Percentiles rank a stretch among this genome's conserved stretches.
Evolutionary conservation across 495 filamentous ascomycete genomes (phyloP).

Genomic region (Bombardia bombarda): DNA sequence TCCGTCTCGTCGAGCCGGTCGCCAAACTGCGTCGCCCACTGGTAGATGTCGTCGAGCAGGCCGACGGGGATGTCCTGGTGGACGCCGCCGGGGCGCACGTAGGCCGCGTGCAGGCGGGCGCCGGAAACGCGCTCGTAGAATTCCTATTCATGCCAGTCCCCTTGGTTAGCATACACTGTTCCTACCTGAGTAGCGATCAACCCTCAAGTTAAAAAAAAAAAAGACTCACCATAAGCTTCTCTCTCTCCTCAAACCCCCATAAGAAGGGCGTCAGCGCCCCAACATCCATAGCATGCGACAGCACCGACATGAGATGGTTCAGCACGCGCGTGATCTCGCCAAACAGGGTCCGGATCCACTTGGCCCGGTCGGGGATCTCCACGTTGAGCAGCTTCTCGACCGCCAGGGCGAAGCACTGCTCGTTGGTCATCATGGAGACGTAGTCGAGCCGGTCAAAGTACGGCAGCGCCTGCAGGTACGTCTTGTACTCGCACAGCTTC

Average conservation of each 20-base stretch:
- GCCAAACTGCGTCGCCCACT: conserved; percentile 99
- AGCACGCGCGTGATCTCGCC: conserved; percentile 91
- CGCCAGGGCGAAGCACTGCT: conserved; percentile 91
- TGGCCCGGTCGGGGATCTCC: conserved; percentile 90
- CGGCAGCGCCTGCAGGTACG: conserved; percentile 93
- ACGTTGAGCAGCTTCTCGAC: conserved; percentile 98
- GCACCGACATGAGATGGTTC: conserved; percentile 97
- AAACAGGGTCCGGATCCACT: conserved; percentile 95
- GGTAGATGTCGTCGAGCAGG: conserved; percentile 97
- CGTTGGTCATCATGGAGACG: conserved; percentile 99
- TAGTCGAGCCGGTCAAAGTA: conserved; percentile 99
- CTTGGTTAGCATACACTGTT: neutral
- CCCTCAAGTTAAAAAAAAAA: no score
- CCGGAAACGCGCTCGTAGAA: conserved; percentile 99
- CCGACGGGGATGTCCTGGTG: conserved; percentile 91
- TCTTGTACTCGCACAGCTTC: conserved; percentile 99
- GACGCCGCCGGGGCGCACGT: conserved; percentile 95
- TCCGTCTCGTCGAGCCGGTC: conserved; percentile 99
- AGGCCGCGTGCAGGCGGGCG: conserved; percentile 95
- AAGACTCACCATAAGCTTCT: conserved; percentile 88
- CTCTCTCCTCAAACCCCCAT: conserved; percentile 99
- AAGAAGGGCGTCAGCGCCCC: conserved; percentile 96
- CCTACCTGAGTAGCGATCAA: neutral
- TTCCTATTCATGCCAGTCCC: conserved; percentile 67
- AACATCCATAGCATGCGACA: conserved; percentile 99